Percentiles rank a stretch among this genome's conserved stretches.
These are phyloP conservation scores for Xylariaceae sp. DNA, from an alignment of 2,329 filamentous ascomycete species.

Conservation along the genomic window DNA sequence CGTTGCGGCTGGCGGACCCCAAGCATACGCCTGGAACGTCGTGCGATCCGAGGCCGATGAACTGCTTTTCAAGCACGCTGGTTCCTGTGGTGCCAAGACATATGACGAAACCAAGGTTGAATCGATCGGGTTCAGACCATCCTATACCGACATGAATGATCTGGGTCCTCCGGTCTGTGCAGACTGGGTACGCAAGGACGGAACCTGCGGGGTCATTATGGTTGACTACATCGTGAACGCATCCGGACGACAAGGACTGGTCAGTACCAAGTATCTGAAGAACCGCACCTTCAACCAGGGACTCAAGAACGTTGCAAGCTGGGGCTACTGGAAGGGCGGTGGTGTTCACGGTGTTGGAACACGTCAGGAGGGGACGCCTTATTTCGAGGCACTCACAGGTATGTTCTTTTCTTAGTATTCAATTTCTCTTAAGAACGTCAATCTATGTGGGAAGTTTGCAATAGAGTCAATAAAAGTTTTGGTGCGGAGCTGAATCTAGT, in stretches of 20 bases:
- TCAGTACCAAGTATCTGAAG: slow-evolving; percentile 47
- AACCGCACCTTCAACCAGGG: slow-evolving; percentile 44
- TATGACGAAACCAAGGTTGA: slow-evolving; percentile 39
- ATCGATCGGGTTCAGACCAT: slow-evolving; percentile 29
- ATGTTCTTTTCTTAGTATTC: too few relatives aligned
- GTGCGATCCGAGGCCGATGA: slow-evolving; percentile 44
- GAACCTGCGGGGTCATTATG: slow-evolving; percentile 35
- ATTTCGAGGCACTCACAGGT: slow-evolving; percentile 43
- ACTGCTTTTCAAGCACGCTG: slow-evolving; percentile 42
- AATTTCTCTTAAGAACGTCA: too few relatives aligned
- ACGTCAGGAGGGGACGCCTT: slow-evolving; percentile 29
- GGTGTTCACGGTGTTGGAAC: slow-evolving; percentile 34
- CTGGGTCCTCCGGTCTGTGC: slow-evolving; percentile 31
- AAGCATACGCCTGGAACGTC: slow-evolving; percentile 42
- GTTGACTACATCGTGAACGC: slow-evolving; percentile 50
- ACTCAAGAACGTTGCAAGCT: slow-evolving; percentile 47
- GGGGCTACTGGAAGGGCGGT: slow-evolving; percentile 44
- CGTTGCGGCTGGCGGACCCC: slow-evolving; percentile 34
- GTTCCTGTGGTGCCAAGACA: slow-evolving; percentile 34
- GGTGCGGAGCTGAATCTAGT: too few relatives aligned
- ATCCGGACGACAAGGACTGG: slow-evolving; percentile 40
- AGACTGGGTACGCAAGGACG: slow-evolving; percentile 33
- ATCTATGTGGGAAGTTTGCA: too few relatives aligned
- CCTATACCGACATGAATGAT: background rate
- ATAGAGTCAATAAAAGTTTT: too few relatives aligned